These are phyloP conservation scores for Termitomyces bulborhizus DNA, from an alignment of 768 basidiomycete species.

Conservation along the genomic window DNA sequence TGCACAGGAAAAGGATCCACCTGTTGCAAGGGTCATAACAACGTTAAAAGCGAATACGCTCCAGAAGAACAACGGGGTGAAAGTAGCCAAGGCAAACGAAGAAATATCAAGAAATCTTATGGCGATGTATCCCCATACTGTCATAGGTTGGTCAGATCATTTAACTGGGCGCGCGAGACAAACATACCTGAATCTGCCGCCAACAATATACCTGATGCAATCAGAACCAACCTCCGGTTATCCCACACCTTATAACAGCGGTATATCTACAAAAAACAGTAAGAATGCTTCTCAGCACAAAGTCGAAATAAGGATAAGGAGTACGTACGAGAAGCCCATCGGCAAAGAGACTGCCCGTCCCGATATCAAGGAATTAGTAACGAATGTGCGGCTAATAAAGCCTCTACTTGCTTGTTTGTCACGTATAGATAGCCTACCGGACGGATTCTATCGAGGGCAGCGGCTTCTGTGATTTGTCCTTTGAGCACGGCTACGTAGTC, in stretches of 20 bases:
- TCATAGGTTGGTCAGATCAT: background rate
- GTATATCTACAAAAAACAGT: background rate
- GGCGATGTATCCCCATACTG: background rate
- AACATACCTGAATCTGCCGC: background rate
- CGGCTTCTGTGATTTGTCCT: too few relatives aligned
- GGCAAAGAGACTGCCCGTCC: background rate
- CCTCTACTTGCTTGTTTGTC: conserved; percentile 1
- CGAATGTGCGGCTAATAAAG: background rate
- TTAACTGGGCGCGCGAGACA: background rate
- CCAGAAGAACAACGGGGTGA: background rate
- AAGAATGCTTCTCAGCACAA: background rate
- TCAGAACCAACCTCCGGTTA: background rate
- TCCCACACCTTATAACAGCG: background rate
- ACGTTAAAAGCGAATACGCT: background rate
- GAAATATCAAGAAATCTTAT: background rate
- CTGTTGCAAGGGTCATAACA: background rate
- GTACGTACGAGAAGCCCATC: background rate
- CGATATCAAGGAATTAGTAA: background rate
- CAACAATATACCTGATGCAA: background rate
- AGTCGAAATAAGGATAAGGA: background rate
- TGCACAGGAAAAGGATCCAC: background rate
- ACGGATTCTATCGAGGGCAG: background rate
- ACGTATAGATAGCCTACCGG: background rate
- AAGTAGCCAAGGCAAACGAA: background rate
- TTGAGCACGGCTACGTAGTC: background rate